A percentile compares a stretch with the other conserved stretches of the same genome.
These are phyloP conservation scores for Begonia peltatifolia DNA, from an alignment of 306 rosid genomes.

Conservation along the genomic window DNA sequence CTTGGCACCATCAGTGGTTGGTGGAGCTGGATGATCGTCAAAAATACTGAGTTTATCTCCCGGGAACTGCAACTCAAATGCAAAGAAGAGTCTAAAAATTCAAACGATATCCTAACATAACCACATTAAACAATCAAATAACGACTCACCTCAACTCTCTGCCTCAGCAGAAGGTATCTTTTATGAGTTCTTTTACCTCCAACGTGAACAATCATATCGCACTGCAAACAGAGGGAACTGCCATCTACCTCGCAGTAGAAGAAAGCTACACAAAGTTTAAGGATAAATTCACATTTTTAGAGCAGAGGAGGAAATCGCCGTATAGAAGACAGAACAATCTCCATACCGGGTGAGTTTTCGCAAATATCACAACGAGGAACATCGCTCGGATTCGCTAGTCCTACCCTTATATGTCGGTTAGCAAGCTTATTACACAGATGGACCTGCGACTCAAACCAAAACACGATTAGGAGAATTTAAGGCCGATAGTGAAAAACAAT, in stretches of 20 bases:
- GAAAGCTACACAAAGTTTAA: constrained; percentile 31
- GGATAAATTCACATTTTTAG: not conserved
- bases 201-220: constrained; percentile 62
- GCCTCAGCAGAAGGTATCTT: constrained; percentile 51
- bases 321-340: too few species aligned
- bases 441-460: constrained; percentile 26
- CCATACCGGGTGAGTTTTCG: constrained; percentile 58
- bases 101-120: too few species aligned
- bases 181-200: constrained; percentile 65
- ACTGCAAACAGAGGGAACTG: constrained; percentile 65
- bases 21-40: constrained; percentile 32
- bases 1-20: constrained; percentile 33
- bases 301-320: not conserved
- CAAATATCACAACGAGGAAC: constrained; percentile 65
- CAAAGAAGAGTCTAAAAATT: constrained; percentile 3
- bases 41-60: constrained; percentile 55
- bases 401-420: constrained; percentile 54
- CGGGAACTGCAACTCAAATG: constrained; percentile 52
- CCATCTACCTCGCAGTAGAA: constrained; percentile 72
- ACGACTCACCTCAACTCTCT: constrained; percentile 35
- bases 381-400: constrained; percentile 47
- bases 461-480: too few species aligned
- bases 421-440: constrained; percentile 73
- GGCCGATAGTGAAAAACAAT: too few species aligned
- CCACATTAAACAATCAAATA: not conserved